These are phyloP conservation scores for Didymella pinodella DNA, from an alignment of 2,329 filamentous ascomycete species.

Conservation along the genomic window DNA sequence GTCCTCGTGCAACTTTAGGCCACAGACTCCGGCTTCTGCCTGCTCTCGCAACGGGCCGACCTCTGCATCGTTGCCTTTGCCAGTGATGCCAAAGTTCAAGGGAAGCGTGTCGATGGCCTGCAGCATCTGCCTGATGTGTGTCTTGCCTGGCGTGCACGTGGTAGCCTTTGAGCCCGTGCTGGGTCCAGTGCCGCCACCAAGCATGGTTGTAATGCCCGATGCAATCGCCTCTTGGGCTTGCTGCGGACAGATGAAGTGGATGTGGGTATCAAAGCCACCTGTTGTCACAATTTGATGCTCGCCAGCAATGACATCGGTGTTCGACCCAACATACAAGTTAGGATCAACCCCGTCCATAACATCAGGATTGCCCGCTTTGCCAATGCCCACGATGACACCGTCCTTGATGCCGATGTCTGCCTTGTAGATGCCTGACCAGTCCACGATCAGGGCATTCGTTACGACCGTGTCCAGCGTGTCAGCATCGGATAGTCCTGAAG, in stretches of 20 bases:
- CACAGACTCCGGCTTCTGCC: constrained; percentile 81
- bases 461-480: constrained; percentile 85
- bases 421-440: constrained; percentile 94
- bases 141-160: constrained; percentile 87
- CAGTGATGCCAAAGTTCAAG: constrained; percentile 88
- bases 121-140: constrained; percentile 87
- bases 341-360: constrained; percentile 87
- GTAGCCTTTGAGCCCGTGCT: constrained; percentile 90
- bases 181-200: constrained; percentile 92
- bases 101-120: constrained; percentile 84
- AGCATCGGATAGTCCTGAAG: constrained; percentile 74
- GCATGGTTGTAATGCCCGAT: constrained; percentile 86
- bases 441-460: constrained; percentile 87
- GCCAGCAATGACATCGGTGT: constrained; percentile 89
- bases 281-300: constrained; percentile 92
- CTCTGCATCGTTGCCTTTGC: constrained; percentile 88
- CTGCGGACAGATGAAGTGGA: constrained; percentile 95
- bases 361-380: constrained; percentile 96
- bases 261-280: constrained; percentile 84
- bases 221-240: constrained; percentile 84
- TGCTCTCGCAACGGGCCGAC: constrained; percentile 78
- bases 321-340: constrained; percentile 82
- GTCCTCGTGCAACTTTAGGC: constrained; percentile 94
- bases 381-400: constrained; percentile 85
- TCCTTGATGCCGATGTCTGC: constrained; percentile 94